Evolutionary conservation across 805 yeast genomes (phyloP), one percentile per base, ranked within the genome.

Genomic region (Kodamaea leandrae): DNA sequence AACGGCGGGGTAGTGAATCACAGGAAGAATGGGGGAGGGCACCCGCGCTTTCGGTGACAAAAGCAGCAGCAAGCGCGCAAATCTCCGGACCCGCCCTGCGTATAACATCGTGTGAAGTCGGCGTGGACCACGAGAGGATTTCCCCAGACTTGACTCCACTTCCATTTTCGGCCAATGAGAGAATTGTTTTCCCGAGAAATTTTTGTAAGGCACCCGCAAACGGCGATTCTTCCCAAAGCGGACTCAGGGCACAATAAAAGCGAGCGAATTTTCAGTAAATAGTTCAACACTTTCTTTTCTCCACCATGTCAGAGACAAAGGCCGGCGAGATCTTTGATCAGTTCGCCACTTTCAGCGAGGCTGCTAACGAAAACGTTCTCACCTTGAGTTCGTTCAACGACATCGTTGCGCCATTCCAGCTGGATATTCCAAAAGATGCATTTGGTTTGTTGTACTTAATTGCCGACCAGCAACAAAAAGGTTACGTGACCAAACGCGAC

Each of bases 401-500:
- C 26, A 54, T 69, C 30, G 57, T 69, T 43, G 58, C 73, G 21
- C 75, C 75, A 8, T 69, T 66, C 45, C 62, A 64, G 27, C 52
- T 63, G 24, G 75, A 69, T 47, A 53, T 69, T 32, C 68, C 71
- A 13, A 61, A 53, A 37, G 60, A 59, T 32, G 50, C 71, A 4
- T 68, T 58, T 40, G 56, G 72, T 4, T 72, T 90, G 45, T 78
- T 91, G 36, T 91, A 85, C 57, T 70, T 84, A 42, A 80, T 88
- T 19, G 87, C 96, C 12, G 98, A 91, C 64, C 77, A 77, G 44
- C 71, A 74, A 28, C 69, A 73, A 42, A 77, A 78, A 49, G 97
- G 96, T 6, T 80, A 72, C 44, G 71, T 87, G 37, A 72, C 77
- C 19, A 68, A 80, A 37, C 60, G 68, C 18, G 96, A 91, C 57